Evolutionary conservation across 2,329 filamentous ascomycete species (phyloP).

Genomic region (Lecanoromycetidae sp.): DNA sequence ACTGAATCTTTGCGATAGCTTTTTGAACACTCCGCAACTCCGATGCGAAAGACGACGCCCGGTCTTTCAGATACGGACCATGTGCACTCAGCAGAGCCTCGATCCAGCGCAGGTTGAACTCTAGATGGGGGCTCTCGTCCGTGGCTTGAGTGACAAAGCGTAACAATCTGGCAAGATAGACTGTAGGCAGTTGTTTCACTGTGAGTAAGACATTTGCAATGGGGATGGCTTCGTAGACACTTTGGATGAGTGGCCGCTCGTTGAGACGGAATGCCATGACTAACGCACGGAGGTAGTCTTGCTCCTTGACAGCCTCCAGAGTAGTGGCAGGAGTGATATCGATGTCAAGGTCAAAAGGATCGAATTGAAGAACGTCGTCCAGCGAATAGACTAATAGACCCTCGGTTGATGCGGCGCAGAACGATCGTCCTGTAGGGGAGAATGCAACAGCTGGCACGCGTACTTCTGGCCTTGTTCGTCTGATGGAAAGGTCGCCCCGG

Average conservation of each 20-base stretch:
- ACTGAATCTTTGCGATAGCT: conserved; percentile 65
- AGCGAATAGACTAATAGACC: conserved; percentile 88
- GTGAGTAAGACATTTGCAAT: conserved; percentile 62
- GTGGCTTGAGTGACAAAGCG: conserved; percentile 79
- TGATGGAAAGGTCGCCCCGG: conserved; percentile 69
- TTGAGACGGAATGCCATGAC: conserved; percentile 97
- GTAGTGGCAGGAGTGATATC: conserved; percentile 83
- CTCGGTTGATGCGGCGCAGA: conserved; percentile 91
- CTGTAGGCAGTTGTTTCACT: conserved; percentile 63
- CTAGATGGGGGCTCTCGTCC: conserved; percentile 82
- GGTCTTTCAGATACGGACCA: conserved; percentile 72
- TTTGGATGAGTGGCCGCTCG: conserved; percentile 66
- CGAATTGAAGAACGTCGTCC: conserved; percentile 73
- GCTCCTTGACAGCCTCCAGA: conserved; percentile 55
- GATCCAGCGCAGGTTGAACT: conserved; percentile 91
- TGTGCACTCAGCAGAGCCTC: conserved; percentile 69
- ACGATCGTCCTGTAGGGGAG: conserved; percentile 74
- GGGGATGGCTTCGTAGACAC: conserved; percentile 76
- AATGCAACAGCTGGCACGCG: conserved; percentile 77
- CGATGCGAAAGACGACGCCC: conserved; percentile 65
- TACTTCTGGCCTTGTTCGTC: conserved; percentile 68
- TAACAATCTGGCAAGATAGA: conserved; percentile 76
- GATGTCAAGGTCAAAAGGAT: conserved; percentile 92
- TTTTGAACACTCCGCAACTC: conserved; percentile 75
- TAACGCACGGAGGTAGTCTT: conserved; percentile 79